phyloP scores from a whole-genome alignment of 257 asterid species.

The Petunia axillaris region DNA sequence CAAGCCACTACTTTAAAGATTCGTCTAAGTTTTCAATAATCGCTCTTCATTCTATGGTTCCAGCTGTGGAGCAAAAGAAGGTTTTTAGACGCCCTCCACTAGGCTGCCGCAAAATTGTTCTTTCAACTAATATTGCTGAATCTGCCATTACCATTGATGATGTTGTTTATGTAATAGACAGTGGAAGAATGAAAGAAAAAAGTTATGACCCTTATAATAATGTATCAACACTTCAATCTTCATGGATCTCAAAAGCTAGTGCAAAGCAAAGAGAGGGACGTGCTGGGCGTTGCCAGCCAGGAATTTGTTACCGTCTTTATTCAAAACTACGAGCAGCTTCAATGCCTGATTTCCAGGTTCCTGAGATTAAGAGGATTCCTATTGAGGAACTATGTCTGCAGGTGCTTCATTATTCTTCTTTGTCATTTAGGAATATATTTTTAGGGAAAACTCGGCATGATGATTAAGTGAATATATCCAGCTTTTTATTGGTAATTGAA shows the following conservation, averaged over 20 bases:
- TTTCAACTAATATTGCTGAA: conserved; percentile 96
- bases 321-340: conserved; percentile 74
- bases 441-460: not conserved
- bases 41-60: conserved; percentile 88
- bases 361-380: conserved; percentile 96
- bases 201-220: conserved; percentile 84
- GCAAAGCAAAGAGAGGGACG: conserved; percentile 96
- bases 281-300: conserved; percentile 96
- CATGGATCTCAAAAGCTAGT: conserved; percentile 96
- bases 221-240: conserved; percentile 87
- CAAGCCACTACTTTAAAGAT: conserved; percentile 69
- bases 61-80: conserved; percentile 78
- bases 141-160: conserved; percentile 92
- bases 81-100: conserved; percentile 64
- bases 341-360: conserved; percentile 82
- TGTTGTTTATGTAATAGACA: conserved; percentile 90
- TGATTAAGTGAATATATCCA: not conserved
- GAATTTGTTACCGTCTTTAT: conserved; percentile 89
- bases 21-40: conserved; percentile 60
- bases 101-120: conserved; percentile 88
- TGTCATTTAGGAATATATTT: conserved; percentile 15
- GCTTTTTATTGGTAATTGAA: not conserved
- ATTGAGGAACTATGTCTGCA: conserved; percentile 92
- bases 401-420: conserved; percentile 45
- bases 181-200: conserved; percentile 93